A percentile compares a stretch with the other conserved stretches of the same genome.
phyloP scores from a whole-genome alignment of 116 monocot species.

The Trichopus zeylanicus region DNA sequence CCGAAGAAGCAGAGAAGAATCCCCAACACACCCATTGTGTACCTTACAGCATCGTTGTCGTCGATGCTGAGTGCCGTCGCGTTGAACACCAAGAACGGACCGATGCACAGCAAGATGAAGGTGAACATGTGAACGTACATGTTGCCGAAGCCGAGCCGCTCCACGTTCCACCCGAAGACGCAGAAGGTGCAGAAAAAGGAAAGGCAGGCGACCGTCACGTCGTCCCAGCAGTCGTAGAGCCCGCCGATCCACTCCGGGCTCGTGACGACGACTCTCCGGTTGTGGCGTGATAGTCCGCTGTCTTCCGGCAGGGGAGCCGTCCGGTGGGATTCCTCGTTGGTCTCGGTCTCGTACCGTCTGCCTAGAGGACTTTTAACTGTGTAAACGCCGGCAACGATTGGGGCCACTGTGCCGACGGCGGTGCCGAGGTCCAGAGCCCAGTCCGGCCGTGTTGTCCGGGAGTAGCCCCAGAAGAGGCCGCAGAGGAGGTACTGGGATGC shows the following conservation, averaged over 20 bases:
- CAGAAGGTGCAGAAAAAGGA: conserved; percentile 29
- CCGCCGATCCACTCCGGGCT: conserved; percentile 25
- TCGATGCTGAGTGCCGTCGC: conserved; percentile 20
- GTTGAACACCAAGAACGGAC: conserved; percentile 21
- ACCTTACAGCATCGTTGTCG: conserved; percentile 11
- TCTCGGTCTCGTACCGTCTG: neutral
- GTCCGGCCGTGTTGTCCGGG: conserved; percentile 11
- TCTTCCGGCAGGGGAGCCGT: neutral
- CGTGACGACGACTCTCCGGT: conserved; percentile 1
- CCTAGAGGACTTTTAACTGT: conserved; percentile 11
- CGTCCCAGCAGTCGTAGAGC: conserved; percentile 20
- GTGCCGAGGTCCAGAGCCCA: conserved; percentile 19
- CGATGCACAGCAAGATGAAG: conserved; percentile 12
- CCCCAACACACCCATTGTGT: conserved; percentile 11
- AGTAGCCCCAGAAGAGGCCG: conserved; percentile 31
- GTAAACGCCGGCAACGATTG: conserved; percentile 13
- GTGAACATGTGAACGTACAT: conserved; percentile 28
- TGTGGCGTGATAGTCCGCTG: neutral
- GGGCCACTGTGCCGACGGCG: conserved; percentile 11
- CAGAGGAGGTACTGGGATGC: conserved; percentile 14
- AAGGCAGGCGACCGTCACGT: conserved; percentile 5
- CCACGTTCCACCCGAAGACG: conserved; percentile 27
- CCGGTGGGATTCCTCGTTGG: neutral
- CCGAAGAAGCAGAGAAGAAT: conserved; percentile 14
- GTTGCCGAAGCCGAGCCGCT: conserved; percentile 8